A percentile compares a stretch with the other conserved stretches of the same genome.
Evolutionary conservation across 1,139 yeast species (phyloP).

Genomic region (Yamadazyma kanchanaburiensis): DNA sequence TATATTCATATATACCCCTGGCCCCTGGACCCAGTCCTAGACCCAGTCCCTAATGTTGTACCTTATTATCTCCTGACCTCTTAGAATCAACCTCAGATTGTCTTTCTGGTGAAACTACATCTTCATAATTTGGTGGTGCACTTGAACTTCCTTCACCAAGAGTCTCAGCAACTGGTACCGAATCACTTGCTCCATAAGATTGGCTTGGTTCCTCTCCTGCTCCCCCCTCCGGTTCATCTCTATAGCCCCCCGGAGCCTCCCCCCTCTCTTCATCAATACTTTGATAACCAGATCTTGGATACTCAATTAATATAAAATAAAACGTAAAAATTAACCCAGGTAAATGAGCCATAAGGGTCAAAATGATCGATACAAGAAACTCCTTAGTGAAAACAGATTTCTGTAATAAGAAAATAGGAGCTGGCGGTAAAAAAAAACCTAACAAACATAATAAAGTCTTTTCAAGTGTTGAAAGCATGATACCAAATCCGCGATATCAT

Average conservation of each 20-base stretch:
- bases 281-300: conserved; percentile 13
- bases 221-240: too few relatives aligned
- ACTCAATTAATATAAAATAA: conserved; percentile 26
- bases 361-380: conserved; percentile 29
- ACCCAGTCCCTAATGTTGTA: conserved; percentile 25
- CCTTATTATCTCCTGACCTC: conserved; percentile 30
- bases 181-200: conserved; percentile 1
- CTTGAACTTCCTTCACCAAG: conserved; percentile 11
- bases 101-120: conserved; percentile 8
- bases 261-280: too few relatives aligned
- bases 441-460: conserved; percentile 29
- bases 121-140: conserved; percentile 14
- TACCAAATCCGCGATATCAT: too few relatives aligned
- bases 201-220: background rate
- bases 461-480: too few relatives aligned
- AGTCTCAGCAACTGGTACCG: conserved; percentile 1
- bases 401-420: conserved; percentile 32
- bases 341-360: conserved; percentile 36
- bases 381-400: conserved; percentile 32
- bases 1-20: too few relatives aligned
- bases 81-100: conserved; percentile 10
- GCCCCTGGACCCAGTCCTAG: too few relatives aligned
- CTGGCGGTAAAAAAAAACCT: conserved; percentile 38
- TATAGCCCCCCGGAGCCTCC: conserved; percentile 4
- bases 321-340: conserved; percentile 36